Base-by-base conservation (phyloP, 805 yeast species). In the Barnettozyma californica region DNA sequence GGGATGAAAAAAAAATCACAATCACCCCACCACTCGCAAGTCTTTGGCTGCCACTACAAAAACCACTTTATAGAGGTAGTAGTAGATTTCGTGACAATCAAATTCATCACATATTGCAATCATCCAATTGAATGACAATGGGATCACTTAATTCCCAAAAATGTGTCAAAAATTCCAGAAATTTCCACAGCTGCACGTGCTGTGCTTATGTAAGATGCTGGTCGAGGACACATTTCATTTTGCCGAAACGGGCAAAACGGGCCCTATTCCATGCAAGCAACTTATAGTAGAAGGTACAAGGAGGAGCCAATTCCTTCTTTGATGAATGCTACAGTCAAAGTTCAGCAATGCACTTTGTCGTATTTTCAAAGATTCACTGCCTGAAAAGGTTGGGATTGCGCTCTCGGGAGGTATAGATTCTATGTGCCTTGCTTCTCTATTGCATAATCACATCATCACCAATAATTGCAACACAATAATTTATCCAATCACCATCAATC, bases 321-420 rank as follows among this genome's bases (percentile, higher is more conserved):
- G 11, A 13, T 29, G 33, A 29, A 29, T 29, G 50, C 44, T 47
- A 2, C 41, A 27, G 40, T 9, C 38, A 7, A 39, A 40, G 40
- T 47, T 47, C 26, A 23, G 37, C 5, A 20, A 39, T 19, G 44
- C 41, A 5, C 20, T 47, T 2, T 7, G 14, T 5, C 19, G n/a
- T 2, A 33, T 43, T 16, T 47, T 29, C 43, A 18, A 20, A 6
- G 19, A 26, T 8, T 16, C 36, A 1, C 7, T 50, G 1, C 76
- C 75, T 4, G 37, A 46, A 6, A 60, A 52, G 27, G 48, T 79
- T 0, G 78, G 71, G 5, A 63, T 87, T 16, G 89, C 90, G 0
- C 73, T 87, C 1, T 81, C 89, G 14, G 95, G 95, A 1, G 95
- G 95, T 1, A 89, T 83, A 0, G 95, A 87, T 60, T 86, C 94